Evolutionary conservation across 2,329 filamentous ascomycete species (phyloP), one percentile per base, ranked within the genome.

Genomic region (Colletotrichum paranaense): DNA sequence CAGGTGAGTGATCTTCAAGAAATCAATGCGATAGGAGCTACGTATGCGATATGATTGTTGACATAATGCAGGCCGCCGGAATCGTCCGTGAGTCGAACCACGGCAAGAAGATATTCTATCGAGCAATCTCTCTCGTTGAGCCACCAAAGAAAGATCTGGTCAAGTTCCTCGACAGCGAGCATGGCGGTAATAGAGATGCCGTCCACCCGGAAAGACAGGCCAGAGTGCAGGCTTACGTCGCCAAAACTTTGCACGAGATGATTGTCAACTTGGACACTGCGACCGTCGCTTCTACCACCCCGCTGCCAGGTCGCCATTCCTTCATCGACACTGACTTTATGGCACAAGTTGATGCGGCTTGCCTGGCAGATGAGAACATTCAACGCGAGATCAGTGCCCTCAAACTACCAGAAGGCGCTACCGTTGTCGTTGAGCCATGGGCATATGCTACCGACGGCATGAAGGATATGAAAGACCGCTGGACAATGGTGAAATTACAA

Each of bases 381-480:
- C 83, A 88, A 75, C 79, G 78, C 0, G 85, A 86, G 63, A 84
- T 88, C 24, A 62, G 78, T 2, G 77, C 76, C 1, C 78, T 89
- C 4, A 76, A 86, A 0, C 78, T 90, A 0, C 88, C 88, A 0
- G 74, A 80, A 5, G 84, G 81, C 1, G 82, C 86, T 0, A 81
- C 79, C 0, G 85, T 88, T 1, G 81, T 86, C 4, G 83, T 88
- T 49, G 88, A 90, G 75, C 84, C 88, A 0, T 90, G 88, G 88
- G 84, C 88, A 1, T 90, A 90, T 78, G 88, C 84, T 0, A 86
- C 86, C 0, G 87, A 90, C 77, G 88, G 88, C 0, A 84, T 86
- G 81, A 86, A 86, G 60, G 86, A 89, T 59, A 88, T 87, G 83
- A 79, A 78, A 0, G 75, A 84, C 62, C 81, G 86, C 11, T 82